Evolutionary conservation across 2,329 filamentous ascomycete genomes (phyloP).

Genomic region (Calonectria henricotiae): DNA sequence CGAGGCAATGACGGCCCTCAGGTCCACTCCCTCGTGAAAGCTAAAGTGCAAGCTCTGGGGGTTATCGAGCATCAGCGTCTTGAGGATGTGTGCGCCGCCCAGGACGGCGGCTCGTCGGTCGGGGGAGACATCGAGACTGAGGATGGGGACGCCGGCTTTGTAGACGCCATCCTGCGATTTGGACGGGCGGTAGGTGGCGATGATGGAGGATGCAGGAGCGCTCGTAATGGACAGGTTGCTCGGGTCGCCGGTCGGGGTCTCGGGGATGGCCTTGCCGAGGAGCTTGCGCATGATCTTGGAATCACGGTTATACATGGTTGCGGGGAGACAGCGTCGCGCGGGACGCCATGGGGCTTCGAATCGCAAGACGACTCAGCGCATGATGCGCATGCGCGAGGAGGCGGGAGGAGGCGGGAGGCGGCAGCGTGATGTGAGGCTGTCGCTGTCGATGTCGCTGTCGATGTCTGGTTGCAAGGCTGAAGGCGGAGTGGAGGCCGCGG

Average conservation of each 20-base stretch:
- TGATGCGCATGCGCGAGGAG: conserved; percentile 33
- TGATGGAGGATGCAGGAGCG: conserved; percentile 60
- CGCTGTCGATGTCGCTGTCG: not conserved
- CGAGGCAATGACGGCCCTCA: conserved; percentile 71
- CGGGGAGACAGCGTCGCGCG: conserved; percentile 50
- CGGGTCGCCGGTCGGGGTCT: conserved; percentile 63
- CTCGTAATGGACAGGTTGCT: conserved; percentile 62
- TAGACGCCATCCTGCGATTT: conserved; percentile 73
- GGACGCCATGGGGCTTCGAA: conserved; percentile 55
- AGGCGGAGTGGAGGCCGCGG: not conserved
- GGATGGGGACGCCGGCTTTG: conserved; percentile 68
- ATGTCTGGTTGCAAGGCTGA: not conserved
- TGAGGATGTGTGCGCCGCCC: conserved; percentile 74
- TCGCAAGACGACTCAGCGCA: conserved; percentile 44
- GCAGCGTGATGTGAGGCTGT: not conserved
- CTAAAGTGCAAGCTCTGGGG: conserved; percentile 57
- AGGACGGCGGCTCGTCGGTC: conserved; percentile 72
- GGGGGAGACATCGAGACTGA: conserved; percentile 72
- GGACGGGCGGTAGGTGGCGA: conserved; percentile 65
- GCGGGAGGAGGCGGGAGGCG: not conserved
- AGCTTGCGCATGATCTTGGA: conserved; percentile 75
- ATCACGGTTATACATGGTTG: conserved; percentile 68
- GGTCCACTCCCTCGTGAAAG: conserved; percentile 72
- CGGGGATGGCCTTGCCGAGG: conserved; percentile 69
- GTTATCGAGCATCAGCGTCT: conserved; percentile 73